Conservation (phyloP, 2,329 filamentous ascomycete genomes). For the Fusarium torreyae region DNA sequence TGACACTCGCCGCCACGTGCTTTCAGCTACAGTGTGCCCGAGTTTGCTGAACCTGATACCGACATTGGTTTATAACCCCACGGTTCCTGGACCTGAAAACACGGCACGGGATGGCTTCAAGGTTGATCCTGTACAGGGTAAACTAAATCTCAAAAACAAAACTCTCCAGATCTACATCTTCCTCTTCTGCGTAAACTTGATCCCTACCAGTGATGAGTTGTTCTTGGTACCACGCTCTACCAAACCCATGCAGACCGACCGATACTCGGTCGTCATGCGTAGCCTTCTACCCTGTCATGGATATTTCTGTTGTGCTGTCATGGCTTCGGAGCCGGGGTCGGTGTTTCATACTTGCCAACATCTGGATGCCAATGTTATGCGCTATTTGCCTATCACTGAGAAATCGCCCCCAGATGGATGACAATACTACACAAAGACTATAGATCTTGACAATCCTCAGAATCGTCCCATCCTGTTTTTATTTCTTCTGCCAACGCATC, state of each 20-base stretch:
- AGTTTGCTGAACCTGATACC: constrained; percentile 38
- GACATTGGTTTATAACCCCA: constrained; percentile 15
- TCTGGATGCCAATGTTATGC: constrained; percentile 37
- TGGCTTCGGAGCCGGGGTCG: constrained; percentile 36
- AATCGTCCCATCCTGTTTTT: constrained; percentile 34
- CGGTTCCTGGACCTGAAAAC: background rate
- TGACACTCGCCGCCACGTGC: constrained; percentile 12
- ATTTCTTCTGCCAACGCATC: constrained; percentile 30
- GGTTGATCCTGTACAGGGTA: constrained; percentile 5
- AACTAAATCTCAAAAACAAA: background rate
- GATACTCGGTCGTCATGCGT: constrained; percentile 36
- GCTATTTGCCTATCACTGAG: constrained; percentile 3
- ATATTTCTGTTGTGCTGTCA: constrained; percentile 43
- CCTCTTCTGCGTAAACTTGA: background rate
- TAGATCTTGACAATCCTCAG: constrained; percentile 25
- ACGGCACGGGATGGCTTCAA: background rate
- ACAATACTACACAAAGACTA: constrained; percentile 11
- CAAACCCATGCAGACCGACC: constrained; percentile 39
- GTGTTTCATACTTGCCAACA: constrained; percentile 33
- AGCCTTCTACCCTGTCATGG: constrained; percentile 15
- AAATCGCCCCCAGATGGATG: background rate
- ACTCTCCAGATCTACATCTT: constrained; percentile 24
- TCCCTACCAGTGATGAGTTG: constrained; percentile 20
- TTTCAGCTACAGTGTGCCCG: constrained; percentile 14
- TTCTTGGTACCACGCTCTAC: constrained; percentile 10